Conservation (phyloP, 108 stramenopile species). For the Cylindrotheca closterium region DNA sequence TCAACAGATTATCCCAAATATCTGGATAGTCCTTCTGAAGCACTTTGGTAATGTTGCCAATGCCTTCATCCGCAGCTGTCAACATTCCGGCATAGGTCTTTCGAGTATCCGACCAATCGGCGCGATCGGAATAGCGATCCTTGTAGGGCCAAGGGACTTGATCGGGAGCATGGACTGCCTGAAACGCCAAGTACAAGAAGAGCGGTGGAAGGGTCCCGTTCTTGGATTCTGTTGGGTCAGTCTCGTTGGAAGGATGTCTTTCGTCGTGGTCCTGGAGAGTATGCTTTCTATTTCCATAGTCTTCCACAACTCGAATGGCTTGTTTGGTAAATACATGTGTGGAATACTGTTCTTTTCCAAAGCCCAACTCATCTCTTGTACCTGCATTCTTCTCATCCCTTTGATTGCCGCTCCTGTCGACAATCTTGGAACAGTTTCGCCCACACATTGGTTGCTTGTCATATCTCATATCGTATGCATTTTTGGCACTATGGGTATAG, state of each 20-base stretch:
- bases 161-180: slow-evolving; percentile 45
- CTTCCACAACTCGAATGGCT: slow-evolving; percentile 27
- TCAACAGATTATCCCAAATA: slow-evolving; percentile 40
- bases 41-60: slow-evolving; percentile 36
- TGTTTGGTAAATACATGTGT: slow-evolving; percentile 38
- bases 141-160: slow-evolving; percentile 36
- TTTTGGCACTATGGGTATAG: slow-evolving; percentile 26
- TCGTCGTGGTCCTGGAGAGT: neutral
- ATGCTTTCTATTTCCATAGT: neutral
- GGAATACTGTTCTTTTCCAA: no score
- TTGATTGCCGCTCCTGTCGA: slow-evolving; percentile 7
- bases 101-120: slow-evolving; percentile 18
- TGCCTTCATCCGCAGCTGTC: slow-evolving; percentile 42
- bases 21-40: slow-evolving; percentile 21
- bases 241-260: no score
- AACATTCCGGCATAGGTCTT: slow-evolving; percentile 48
- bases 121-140: slow-evolving; percentile 6
- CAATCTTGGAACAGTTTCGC: slow-evolving; percentile 19
- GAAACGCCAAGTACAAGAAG: slow-evolving; percentile 43
- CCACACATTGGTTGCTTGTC: slow-evolving; percentile 29
- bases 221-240: neutral
- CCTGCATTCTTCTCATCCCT: no score
- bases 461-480: slow-evolving; percentile 24
- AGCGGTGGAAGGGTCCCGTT: slow-evolving; percentile 13
- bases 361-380: no score